Evolutionary conservation across 441 rosid genomes (phyloP), one percentile per base, ranked within the genome.

Genomic region (Erysimum pusillum): DNA sequence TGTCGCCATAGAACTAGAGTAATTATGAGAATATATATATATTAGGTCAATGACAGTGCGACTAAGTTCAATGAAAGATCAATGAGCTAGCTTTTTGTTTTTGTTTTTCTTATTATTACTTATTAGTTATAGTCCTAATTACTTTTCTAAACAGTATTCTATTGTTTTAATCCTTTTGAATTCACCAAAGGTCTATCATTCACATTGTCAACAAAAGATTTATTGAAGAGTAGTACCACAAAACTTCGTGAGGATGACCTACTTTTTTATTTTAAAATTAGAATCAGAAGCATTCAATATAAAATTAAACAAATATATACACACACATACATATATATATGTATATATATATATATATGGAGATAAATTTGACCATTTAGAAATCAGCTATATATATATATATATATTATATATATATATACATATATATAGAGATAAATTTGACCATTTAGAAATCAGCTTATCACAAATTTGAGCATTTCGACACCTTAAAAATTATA

Each of bases 51-150:
- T 32, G 67, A 77, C 58, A 75, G 48, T 64, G 59, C 62, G 73
- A 77, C 77, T 72, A 51, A 71, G 73, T 71, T 65, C 80, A 77
- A 59, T 66, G 81, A 59, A 59, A 77, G 49, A 77, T 77, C 81
- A 51, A 66, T 65, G 80, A 31, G 54, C 45, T 45, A 70, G 14
- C 18, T 17, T 7, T 15, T 57, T n/a, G 9, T n/a, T 3, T 28
- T 31, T 11, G 3, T 56, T 56, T 2, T 20, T 13, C 52, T 38
- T 39, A 28, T 28, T 49, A 18, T 67, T n/a, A n/a, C n/a, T n/a
- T n/a, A n/a, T n/a, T n/a, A n/a, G n/a, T 35, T 18, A 13, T 4
- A 9, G 2, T 12, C 22, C 13, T 13, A 13, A 31, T 52, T 11
- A 39, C 5, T 4, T 15, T 25, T 73, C 2, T 22, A 61, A 60